Base-by-base conservation (phyloP, 148 eudicot genomes). In the Euryodendron excelsum region DNA sequence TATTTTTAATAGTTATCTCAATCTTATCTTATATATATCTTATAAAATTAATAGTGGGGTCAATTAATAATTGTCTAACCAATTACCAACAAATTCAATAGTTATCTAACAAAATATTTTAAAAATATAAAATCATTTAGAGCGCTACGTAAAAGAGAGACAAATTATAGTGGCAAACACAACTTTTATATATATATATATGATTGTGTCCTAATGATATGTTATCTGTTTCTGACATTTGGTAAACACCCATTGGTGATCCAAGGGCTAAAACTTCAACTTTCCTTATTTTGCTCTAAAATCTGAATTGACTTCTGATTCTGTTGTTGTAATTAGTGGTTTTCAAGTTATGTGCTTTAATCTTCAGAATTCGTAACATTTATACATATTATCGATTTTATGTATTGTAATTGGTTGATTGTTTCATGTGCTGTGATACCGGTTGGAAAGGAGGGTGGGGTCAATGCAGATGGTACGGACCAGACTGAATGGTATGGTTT, bases 401-500 rank as follows among this genome's bases (percentile, higher is more conserved):
- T 27, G 31, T 25, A 18, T 21, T 75, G 17, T n/a, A n/a, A n/a
- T 53, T 69, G 48, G 56, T 59, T 80, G 72, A 78, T 73, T 47
- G n/a, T 76, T 76, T 67, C 28, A 13, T 86, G 12, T 66, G 47
- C 25, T 64, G 37, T 48, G 64, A 10, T 28, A 44, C 36, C 73
- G 69, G 78, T 47, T 63, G 53, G 76, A 45, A 78, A 90, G 93
- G 93, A 92, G 83, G 85, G 81, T 67, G 81, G 79, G 55, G 86
- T 84, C 17, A 64, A 80, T 73, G 87, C 80, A 5, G 88, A 88
- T 34, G 84, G 81, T 80, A 77, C 87, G 52, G 89, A 87, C 79
- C 91, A 97, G 97, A 58, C 84, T 56, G 84, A 91, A 85, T 79
- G 91, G 77, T 96, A 93, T 87, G 92, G 89, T 78, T 82, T 91